phyloP scores from a whole-genome alignment of 768 basidiomycete species.

The Coprinellus micaceus region DNA sequence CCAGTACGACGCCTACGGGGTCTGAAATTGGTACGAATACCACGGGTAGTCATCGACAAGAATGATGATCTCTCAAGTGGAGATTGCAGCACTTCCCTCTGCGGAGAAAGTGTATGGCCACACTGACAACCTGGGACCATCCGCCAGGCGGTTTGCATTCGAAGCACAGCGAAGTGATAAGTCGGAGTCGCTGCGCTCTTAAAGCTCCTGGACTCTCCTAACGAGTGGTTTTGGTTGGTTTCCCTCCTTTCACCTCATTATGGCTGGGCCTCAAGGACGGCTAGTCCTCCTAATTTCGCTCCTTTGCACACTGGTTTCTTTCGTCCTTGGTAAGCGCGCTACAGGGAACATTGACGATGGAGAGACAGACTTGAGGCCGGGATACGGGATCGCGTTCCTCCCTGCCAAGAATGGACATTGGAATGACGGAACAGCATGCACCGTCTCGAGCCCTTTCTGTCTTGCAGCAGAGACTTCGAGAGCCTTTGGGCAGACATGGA shows the following conservation, averaged over 20 bases:
- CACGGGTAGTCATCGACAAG: not conserved
- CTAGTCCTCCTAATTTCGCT: conserved; percentile 6
- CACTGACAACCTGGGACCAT: conserved; percentile 1
- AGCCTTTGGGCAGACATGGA: not conserved
- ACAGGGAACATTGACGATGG: not conserved
- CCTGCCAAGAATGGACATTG: conserved; percentile 3
- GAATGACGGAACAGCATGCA: not conserved
- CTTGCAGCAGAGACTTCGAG: not conserved
- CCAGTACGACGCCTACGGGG: too few relatives aligned
- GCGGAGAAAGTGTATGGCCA: not conserved
- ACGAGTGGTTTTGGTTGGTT: not conserved
- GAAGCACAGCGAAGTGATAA: not conserved
- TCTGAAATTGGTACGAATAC: too few relatives aligned
- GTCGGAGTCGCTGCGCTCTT: not conserved
- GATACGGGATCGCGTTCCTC: not conserved
- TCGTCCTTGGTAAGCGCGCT: not conserved
- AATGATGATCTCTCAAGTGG: conserved; percentile 4
- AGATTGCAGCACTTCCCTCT: not conserved
- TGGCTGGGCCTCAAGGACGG: conserved; percentile 3
- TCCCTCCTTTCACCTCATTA: not conserved
- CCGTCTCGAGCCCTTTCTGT: not conserved
- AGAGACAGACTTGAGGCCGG: not conserved
- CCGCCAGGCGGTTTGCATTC: not conserved
- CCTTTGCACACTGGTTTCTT: not conserved
- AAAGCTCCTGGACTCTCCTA: not conserved